Base-by-base conservation (phyloP, 768 basidiomycete species). In the Leccinum sublutescens region DNA sequence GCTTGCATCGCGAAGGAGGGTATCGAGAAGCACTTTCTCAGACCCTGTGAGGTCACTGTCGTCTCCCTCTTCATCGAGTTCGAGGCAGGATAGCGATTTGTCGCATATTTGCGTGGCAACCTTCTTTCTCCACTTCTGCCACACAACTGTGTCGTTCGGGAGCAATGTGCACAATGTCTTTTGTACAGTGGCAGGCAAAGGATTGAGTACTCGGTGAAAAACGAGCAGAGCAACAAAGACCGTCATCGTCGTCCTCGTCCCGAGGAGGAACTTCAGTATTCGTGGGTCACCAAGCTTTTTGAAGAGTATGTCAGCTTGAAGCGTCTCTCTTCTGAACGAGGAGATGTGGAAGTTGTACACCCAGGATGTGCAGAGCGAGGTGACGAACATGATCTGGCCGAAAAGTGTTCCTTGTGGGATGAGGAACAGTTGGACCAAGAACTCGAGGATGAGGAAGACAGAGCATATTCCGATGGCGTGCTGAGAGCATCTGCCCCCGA, bases 381-480 rank as follows among this genome's bases (percentile, higher is more conserved):
- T 55, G 25, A 76, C 55, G 51, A 76, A 75, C 71, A 76, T 68
- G 54, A 74, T 58, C 52, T 76, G 75, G 14, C 75, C 73, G 14
- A 76, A 72, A 12, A 73, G 62, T 2, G 55, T 57, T 17, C 67
- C 70, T 59, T 73, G 75, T 2, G 75, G 71, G 31, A 74, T 59
- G 47, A 76, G 64, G 36, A 75, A 54, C 15, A 75, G 66, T 40
- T 75, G 75, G 3, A 56, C n/a, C 10, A 75, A 33, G 64, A 67
- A 73, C 43, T 75, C 71, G 23, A 57, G 5, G n/a, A 68, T 64
- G 31, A 74, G 69, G 3, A 73, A 58, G 36, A 73, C 49, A 0
- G 71, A 69, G 40, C 66, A 68, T 11, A 68, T n/a, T 2, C 69
- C 69, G 34, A 74, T 62, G 21, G 52, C 52, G 17, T 62, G 51